phyloP scores from a whole-genome alignment of 2,329 filamentous ascomycete genomes.

The Curvularia verruculosa region DNA sequence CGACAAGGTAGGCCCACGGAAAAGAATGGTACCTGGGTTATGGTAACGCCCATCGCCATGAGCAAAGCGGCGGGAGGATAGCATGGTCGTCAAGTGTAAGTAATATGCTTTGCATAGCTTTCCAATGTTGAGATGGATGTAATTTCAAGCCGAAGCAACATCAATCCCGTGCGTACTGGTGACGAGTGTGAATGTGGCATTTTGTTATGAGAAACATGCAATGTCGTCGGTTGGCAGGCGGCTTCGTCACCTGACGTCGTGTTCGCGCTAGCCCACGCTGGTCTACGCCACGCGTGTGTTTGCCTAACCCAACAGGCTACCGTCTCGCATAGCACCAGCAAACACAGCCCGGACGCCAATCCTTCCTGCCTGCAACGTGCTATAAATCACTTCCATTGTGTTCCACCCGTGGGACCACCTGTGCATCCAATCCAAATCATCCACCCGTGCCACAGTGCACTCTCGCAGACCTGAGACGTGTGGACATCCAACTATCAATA shows the following conservation, averaged over 20 bases:
- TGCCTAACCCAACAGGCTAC: conserved; percentile 15
- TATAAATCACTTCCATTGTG: not conserved
- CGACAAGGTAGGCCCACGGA: conserved; percentile 37
- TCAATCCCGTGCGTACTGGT: not conserved
- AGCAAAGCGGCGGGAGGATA: not conserved
- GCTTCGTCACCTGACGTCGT: conserved; percentile 6
- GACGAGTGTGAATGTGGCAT: not conserved
- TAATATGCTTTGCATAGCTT: not conserved
- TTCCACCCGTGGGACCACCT: not conserved
- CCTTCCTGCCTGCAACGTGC: not conserved
- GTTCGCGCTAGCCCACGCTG: conserved; percentile 1
- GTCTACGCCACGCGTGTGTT: conserved; percentile 6
- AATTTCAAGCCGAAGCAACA: not conserved
- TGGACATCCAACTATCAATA: not conserved
- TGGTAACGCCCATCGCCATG: conserved; percentile 31
- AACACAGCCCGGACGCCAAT: not conserved
- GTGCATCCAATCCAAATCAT: not conserved
- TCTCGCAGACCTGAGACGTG: conserved; percentile 1
- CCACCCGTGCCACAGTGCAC: not conserved
- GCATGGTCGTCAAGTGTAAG: not conserved
- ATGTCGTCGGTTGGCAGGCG: not conserved
- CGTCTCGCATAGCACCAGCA: not conserved
- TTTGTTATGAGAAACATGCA: not conserved
- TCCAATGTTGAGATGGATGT: not conserved
- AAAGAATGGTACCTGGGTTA: conserved; percentile 41